Conservation (phyloP, 805 yeast species). For the Scheffersomyces lignosus region DNA sequence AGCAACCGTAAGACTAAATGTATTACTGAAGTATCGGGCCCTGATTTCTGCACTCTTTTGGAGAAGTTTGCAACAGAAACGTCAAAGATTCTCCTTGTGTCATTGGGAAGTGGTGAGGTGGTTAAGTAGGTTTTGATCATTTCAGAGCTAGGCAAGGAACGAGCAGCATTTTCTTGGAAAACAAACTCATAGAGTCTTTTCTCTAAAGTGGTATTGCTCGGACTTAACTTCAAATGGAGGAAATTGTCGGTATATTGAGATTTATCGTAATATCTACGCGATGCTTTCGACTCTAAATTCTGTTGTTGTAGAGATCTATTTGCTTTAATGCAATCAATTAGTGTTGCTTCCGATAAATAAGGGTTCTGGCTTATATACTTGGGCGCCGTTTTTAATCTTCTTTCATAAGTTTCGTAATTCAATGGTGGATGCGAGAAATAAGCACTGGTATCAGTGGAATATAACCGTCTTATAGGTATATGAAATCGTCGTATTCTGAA, state of each 20-base stretch:
- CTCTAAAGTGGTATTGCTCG: constrained; percentile 16
- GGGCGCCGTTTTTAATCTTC: constrained; percentile 12
- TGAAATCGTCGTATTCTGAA: too few relatives aligned
- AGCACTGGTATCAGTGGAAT: too few relatives aligned
- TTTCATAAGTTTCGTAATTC: constrained; percentile 25
- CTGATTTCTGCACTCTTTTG: too few relatives aligned
- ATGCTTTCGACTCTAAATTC: constrained; percentile 1
- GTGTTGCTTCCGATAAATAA: not conserved
- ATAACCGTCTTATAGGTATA: too few relatives aligned
- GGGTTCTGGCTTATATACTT: not conserved
- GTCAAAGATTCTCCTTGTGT: constrained; percentile 1
- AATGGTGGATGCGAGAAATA: constrained; percentile 21
- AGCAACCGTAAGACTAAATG: constrained; percentile 15
- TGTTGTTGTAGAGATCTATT: constrained; percentile 18
- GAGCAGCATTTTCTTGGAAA: not conserved
- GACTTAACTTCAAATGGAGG: constrained; percentile 12
- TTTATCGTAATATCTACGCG: not conserved
- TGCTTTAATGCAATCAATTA: constrained; percentile 24
- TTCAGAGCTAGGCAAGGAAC: not conserved
- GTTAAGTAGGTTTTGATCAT: constrained; percentile 17
- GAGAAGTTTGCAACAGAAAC: not conserved
- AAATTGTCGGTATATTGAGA: constrained; percentile 6
- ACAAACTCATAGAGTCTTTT: constrained; percentile 10
- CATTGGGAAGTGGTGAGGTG: constrained; percentile 17
- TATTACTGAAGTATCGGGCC: constrained; percentile 1